Evolutionary conservation across 495 filamentous ascomycete genomes (phyloP).

Genomic region (Penicillium macrosclerotiorum): DNA sequence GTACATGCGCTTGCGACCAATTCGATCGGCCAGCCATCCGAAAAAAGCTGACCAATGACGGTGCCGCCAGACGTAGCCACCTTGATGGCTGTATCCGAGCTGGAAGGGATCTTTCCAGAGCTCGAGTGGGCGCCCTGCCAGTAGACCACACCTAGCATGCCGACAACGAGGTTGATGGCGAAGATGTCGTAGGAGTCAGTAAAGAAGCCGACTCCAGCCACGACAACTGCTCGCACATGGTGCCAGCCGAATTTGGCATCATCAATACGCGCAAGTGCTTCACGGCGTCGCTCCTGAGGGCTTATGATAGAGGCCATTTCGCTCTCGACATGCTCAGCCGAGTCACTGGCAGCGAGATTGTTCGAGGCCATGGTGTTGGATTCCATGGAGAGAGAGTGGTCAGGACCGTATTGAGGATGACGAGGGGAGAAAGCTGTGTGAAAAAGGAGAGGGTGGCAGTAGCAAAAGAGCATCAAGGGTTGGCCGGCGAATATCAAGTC

Average conservation of each 20-base stretch:
- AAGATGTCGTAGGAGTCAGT: conserved; percentile 81
- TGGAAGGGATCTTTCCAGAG: conserved; percentile 55
- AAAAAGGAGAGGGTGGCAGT: neutral
- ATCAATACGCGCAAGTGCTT: conserved; percentile 76
- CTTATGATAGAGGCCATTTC: conserved; percentile 59
- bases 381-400: neutral
- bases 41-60: conserved; percentile 84
- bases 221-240: conserved; percentile 70
- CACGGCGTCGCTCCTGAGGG: conserved; percentile 70
- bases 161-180: conserved; percentile 68
- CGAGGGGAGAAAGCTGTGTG: neutral
- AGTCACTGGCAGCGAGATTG: too few relatives aligned
- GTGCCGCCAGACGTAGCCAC: conserved; percentile 84
- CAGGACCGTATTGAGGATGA: neutral
- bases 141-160: conserved; percentile 72
- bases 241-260: conserved; percentile 79
- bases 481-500: too few relatives aligned
- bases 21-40: conserved; percentile 74
- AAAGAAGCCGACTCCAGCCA: conserved; percentile 86
- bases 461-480: neutral
- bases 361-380: neutral
- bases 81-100: conserved; percentile 81
- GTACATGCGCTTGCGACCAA: conserved; percentile 84
- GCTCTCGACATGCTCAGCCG: too few relatives aligned
- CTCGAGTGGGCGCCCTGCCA: conserved; percentile 52